Evolutionary conservation across 768 basidiomycete species (phyloP), one percentile per base, ranked within the genome.

Genomic region (Tylopilus subfusipes): DNA sequence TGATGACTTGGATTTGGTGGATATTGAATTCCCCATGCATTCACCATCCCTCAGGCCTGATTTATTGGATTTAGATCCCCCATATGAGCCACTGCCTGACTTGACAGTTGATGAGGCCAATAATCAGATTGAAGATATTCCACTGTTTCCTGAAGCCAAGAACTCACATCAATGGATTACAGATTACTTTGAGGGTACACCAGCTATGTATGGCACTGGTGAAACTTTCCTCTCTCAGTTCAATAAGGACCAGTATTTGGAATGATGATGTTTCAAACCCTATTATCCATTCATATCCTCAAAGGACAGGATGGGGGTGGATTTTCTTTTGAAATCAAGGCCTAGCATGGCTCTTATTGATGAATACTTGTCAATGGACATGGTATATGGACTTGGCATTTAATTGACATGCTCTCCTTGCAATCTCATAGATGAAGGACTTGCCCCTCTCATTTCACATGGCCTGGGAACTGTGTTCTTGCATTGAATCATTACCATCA

Each of bases 201-300:
- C 27, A 13, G 27, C 21, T 3, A 27, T 18, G 34, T 44, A 44
- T n/a, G 27, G 31, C 54, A 50, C 8, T 21, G n/a, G n/a, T n/a
- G n/a, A n/a, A n/a, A n/a, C n/a, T n/a, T n/a, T n/a, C n/a, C n/a
- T n/a, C n/a, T n/a, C 5, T 2, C 18, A 10, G 11, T 55, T 50
- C 29, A 3, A 29, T 3, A 16, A 43, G 42, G 42, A 55, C 42
- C 19, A 25, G 34, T 39, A 49, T 19, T n/a, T 16, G 21, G 42
- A 34, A 19, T 6, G 19, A 5, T 12, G 29, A 21, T 3, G 11
- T 24, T 27, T 27, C 42, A 55, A 55, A 11, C n/a, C 22, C 10
- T 74, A 66, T 50, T 73, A 73, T 48, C 74, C 72, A 25, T 75
- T 74, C 50, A 51, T 60, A 8, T 60, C 63, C 21, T 50, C 56